These are phyloP conservation scores for Ambrosiella cleistominuta DNA, from an alignment of 2,329 filamentous ascomycete genomes.

Conservation along the genomic window DNA sequence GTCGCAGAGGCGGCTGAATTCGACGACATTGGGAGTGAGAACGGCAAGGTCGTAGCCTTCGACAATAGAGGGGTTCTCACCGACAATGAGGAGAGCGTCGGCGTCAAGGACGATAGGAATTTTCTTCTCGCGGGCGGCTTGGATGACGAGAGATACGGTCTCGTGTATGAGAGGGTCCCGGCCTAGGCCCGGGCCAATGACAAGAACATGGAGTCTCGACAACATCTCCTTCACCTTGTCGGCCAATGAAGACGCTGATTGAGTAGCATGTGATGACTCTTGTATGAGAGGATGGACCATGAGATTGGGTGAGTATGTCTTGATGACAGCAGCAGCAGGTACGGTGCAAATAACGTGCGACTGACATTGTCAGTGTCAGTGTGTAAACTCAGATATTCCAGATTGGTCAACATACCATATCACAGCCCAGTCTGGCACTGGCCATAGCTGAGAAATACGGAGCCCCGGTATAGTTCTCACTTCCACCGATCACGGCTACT, in stretches of 20 bases:
- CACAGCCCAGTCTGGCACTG: conserved; percentile 72
- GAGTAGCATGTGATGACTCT: conserved; percentile 33
- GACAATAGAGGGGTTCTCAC: conserved; percentile 43
- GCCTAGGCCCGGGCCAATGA: conserved; percentile 82
- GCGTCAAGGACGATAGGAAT: conserved; percentile 84
- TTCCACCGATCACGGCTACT: conserved; percentile 85
- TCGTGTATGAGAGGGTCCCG: conserved; percentile 81
- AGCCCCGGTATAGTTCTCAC: conserved; percentile 89
- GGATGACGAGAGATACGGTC: conserved; percentile 62
- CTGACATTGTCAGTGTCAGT: conserved; percentile 25
- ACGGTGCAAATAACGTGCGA: conserved; percentile 93
- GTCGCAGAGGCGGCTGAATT: conserved; percentile 71
- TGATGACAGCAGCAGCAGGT: conserved; percentile 73
- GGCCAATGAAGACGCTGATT: conserved; percentile 30
- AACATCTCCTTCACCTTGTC: conserved; percentile 63
- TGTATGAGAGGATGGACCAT: conserved; percentile 98
- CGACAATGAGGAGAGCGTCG: conserved; percentile 67
- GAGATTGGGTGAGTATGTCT: conserved; percentile 91
- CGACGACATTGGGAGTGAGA: conserved; percentile 85
- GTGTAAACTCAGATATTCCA: too few species aligned
- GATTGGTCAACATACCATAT: conserved; percentile 45
- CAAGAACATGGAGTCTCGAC: conserved; percentile 72
- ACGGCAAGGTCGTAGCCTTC: conserved; percentile 65
- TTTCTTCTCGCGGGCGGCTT: conserved; percentile 51
- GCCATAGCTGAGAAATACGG: conserved; percentile 98